Evolutionary conservation across 768 basidiomycete species (phyloP).

Genomic region (Hydnomerulius pinastri): DNA sequence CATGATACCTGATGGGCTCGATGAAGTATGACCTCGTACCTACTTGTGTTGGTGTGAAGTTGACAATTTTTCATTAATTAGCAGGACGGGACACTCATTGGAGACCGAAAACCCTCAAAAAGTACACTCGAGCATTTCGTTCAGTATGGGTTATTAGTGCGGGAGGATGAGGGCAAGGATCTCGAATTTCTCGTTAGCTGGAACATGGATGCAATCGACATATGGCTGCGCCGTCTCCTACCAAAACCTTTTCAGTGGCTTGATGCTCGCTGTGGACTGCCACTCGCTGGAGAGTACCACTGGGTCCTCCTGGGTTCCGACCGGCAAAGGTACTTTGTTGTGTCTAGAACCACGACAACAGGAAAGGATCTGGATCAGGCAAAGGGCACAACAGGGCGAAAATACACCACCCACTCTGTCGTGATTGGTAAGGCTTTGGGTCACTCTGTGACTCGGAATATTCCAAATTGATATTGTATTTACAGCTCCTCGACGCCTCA

Average conservation of each 20-base stretch:
- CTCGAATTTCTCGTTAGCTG: slow-evolving; percentile 3
- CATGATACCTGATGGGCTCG: slow-evolving; percentile 6
- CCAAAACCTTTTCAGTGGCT: slow-evolving; percentile 11
- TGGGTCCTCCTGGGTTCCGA: slow-evolving; percentile 1
- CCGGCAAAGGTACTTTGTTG: background rate
- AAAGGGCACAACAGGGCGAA: background rate
- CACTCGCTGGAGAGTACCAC: no score
- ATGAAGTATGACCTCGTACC: background rate
- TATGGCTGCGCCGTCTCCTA: background rate
- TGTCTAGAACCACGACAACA: background rate
- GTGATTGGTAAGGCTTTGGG: background rate
- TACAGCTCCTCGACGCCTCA: background rate
- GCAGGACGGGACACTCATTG: background rate
- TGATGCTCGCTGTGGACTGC: background rate
- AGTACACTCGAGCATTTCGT: background rate
- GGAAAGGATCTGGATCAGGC: slow-evolving; percentile 1
- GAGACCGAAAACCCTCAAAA: background rate
- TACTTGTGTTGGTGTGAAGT: background rate
- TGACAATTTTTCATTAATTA: background rate
- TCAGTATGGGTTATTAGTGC: background rate
- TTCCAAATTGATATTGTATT: background rate
- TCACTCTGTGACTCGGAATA: background rate
- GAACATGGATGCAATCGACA: slow-evolving; percentile 1
- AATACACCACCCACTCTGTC: background rate
- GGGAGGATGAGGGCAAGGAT: background rate